Base-by-base conservation (phyloP, 768 basidiomycete species). In the Hemileccinum rubropunctum region DNA sequence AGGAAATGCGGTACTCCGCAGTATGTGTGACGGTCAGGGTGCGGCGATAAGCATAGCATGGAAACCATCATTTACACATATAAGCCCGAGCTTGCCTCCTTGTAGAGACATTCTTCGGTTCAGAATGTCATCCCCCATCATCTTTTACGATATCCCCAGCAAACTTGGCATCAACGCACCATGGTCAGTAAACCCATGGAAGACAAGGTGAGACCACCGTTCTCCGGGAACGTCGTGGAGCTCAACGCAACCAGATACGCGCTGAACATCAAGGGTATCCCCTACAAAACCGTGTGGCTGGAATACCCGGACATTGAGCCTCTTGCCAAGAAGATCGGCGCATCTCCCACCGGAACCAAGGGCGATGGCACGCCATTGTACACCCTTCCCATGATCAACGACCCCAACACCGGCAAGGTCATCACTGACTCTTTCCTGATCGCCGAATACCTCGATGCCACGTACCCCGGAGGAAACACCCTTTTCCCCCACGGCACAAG, bases 171-270 rank as follows among this genome's bases (percentile, higher is more conserved):
- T 7, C 41, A 63, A 59, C 4, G 64, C 70, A n/a, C n/a, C n/a
- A 8, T 78, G 73, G 71, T 74, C 75, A 5, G 72, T 75, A 8
- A 79, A 77, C 50, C 72, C 74, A 30, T 76, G 72, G 73, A 77
- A 75, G 58, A 62, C 64, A 12, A 58, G 78, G 78, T 73, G 36
- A 43, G 65, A 47, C 7, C 33, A 10, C n/a, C 6, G 4, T 12
- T 41, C 8, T 35, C 23, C 6, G 23, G 11, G 6, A 28, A 18
- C 17, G 35, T 40, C 26, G 17, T 32, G 15, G 7, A 14, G 20
- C 42, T 53, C 17, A 48, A 30, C 6, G 2, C 36, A 28, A 18
- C 11, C 33, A 75, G 72, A 51, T 68, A 62, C 47, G 68, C 69
- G 7, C 56, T 75, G 45, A 74, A 76, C 51, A 63, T 68, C 62